Conservation (phyloP, 2,329 filamentous ascomycete species). For the Aspergillus glaucus region DNA sequence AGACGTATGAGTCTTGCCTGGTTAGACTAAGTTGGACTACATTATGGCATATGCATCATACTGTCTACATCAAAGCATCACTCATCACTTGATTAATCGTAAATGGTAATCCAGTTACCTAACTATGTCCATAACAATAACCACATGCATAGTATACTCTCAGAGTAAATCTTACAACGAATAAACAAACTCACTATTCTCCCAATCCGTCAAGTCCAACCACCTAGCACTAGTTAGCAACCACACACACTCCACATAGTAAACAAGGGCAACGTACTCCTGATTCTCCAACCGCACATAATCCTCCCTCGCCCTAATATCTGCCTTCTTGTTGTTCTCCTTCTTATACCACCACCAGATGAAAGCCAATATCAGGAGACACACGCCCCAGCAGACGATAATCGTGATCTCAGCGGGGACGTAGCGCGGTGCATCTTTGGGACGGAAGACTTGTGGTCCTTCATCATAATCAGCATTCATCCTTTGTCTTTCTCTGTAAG, state of each 20-base stretch:
- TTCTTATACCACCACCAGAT: constrained; percentile 57
- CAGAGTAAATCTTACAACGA: constrained; percentile 22
- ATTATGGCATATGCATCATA: too few species aligned
- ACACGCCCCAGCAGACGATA: constrained; percentile 52
- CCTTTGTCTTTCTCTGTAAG: background rate
- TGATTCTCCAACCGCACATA: constrained; percentile 61
- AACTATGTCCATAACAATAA: background rate
- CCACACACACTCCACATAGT: background rate
- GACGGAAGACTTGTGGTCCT: constrained; percentile 53
- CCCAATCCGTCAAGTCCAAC: constrained; percentile 59
- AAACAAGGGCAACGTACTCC: constrained; percentile 40
- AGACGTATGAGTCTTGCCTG: too few species aligned
- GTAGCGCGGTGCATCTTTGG: constrained; percentile 53
- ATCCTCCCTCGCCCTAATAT: constrained; percentile 45
- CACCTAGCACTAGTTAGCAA: constrained; percentile 28
- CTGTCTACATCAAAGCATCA: too few species aligned
- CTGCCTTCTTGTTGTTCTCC: constrained; percentile 56
- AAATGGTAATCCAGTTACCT: background rate
- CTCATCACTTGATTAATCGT: too few species aligned
- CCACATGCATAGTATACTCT: background rate
- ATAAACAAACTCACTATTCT: constrained; percentile 62
- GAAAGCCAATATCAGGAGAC: constrained; percentile 51
- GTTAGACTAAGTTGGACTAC: too few species aligned
- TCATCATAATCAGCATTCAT: constrained; percentile 1
- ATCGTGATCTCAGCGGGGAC: constrained; percentile 59